Evolutionary conservation across 129 eudicot species (phyloP).

Genomic region (carrot (Daucus carota)): DNA sequence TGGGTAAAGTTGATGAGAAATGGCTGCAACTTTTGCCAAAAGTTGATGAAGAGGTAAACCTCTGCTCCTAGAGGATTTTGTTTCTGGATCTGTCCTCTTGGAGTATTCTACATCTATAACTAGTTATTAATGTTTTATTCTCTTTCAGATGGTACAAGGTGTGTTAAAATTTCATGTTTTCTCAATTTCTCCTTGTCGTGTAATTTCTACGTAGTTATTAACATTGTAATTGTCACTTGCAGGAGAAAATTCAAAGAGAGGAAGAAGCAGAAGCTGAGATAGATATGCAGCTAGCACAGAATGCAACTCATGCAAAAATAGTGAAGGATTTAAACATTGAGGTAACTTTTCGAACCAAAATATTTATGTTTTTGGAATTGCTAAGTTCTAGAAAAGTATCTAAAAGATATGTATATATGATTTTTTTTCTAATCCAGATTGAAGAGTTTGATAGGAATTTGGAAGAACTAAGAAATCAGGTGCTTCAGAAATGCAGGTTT

Average conservation of each 20-base stretch:
- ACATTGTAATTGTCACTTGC: constrained; percentile 10
- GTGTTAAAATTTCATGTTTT: background rate
- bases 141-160: background rate
- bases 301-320: constrained; percentile 85
- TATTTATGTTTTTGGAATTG: background rate
- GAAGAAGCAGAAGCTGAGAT: constrained; percentile 77
- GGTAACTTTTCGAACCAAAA: constrained; percentile 26
- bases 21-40: constrained; percentile 91
- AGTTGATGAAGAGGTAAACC: constrained; percentile 84
- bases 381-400: background rate
- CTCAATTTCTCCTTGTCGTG: background rate
- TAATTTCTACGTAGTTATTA: constrained; percentile 1
- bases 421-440: constrained; percentile 38
- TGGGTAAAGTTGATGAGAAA: constrained; percentile 83
- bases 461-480: constrained; percentile 42
- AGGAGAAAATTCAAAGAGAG: constrained; percentile 75
- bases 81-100: background rate
- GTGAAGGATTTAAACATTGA: constrained; percentile 54
- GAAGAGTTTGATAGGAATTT: constrained; percentile 47
- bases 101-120: background rate
- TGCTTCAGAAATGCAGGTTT: constrained; percentile 79
- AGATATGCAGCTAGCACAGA: constrained; percentile 76
- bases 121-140: background rate
- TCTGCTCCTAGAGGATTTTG: background rate
- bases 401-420: background rate